Base-by-base conservation (phyloP, 108 stramenopile genomes). In the Conticribra weissflogii region DNA sequence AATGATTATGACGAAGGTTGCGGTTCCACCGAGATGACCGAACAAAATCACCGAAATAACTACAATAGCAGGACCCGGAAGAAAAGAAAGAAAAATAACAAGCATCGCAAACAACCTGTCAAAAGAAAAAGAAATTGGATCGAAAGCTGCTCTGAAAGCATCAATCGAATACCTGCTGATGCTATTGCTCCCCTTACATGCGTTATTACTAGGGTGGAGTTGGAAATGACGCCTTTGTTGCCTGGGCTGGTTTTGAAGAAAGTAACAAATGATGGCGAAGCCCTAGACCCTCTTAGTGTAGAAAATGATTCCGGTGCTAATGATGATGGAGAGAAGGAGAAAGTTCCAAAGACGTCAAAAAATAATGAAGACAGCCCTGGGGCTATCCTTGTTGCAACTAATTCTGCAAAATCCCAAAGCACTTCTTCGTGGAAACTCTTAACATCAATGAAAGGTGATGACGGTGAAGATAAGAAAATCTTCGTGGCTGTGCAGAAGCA, bases 401-500 rank as follows among this genome's bases (percentile, higher is more conserved):
- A 21, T 1, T 12, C 7, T 31, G 1, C 1, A 28, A 27, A 22
- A n/a, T 7, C 21, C 27, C 62, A 14, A 9, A 45, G 44, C 44
- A 1, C 50, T 51, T 22, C 12, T 41, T 12, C 36, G 12, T 41
- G 36, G 36, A 41, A 44, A 34, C 17, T 8, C 23, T 17, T 19
- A 30, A 2, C 36, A 32, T 33, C 51, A 2, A 52, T 53, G 45
- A 16, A 52, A 41, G 36, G 8, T 28, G 70, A 52, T 2, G n/a
- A 67, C 19, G 73, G 44, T 47, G 52, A 54, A 34, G 57, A 63
- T 16, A 69, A 69, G 25, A 69, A 63, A 32, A 0, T 77, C 3
- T 77, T 77, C 55, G 64, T 77, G 55, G 68, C 76, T 2, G 76
- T 77, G 32, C 57, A 69, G 46, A 62, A 68, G 25, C 60, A 69